Evolutionary conservation across 495 filamentous ascomycete species (phyloP), one percentile per base, ranked within the genome.

Genomic region (Trichoderma parareesei): DNA sequence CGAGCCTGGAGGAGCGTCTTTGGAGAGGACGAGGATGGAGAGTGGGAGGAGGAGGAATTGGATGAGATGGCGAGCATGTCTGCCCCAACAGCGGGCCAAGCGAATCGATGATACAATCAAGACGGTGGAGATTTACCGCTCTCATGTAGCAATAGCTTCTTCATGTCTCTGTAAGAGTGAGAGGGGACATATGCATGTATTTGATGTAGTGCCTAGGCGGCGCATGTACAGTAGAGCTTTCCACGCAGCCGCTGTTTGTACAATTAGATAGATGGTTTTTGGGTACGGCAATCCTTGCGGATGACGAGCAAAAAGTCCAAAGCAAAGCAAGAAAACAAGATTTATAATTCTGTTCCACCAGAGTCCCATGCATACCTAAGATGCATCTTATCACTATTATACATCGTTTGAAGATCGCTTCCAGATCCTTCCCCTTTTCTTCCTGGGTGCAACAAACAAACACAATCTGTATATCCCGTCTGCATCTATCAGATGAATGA

Each of bases 1-100:
- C 82, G 92, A 43, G 83, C 96, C 27, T 96, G 89, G 90, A 79
- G 82, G 64, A 83, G 85, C 42, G 72, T 87, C 0, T 76, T 84
- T 60, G 90, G 89, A 1, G 82, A 85, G 8, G 78, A 79, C 20
- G 78, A 81, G 14, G 81, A 79, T 5, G 76, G 40, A 3, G 33
- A 81, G 38, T 77, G 78, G 48, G 78, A 78, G 27, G 72, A 73
- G 46, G 73, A 69, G 70, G 69, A 72, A 20, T 44, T 62, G 8
- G 60, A 53, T 27, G 60, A 63, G 43, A 59, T 66, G 60, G 37
- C 69, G 67, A 35, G 61, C 42, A 63, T 63, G 61, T 14, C 61
- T 13, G 61, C 61, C 9, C 13, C 41, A n/a, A 4, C 40, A 38
- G 61, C 35, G 5, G 18, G 18, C 4, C 10, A 38, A 18, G 33